Conservation (phyloP, 164 flowering plant species). For the Brasenia schreberi region DNA sequence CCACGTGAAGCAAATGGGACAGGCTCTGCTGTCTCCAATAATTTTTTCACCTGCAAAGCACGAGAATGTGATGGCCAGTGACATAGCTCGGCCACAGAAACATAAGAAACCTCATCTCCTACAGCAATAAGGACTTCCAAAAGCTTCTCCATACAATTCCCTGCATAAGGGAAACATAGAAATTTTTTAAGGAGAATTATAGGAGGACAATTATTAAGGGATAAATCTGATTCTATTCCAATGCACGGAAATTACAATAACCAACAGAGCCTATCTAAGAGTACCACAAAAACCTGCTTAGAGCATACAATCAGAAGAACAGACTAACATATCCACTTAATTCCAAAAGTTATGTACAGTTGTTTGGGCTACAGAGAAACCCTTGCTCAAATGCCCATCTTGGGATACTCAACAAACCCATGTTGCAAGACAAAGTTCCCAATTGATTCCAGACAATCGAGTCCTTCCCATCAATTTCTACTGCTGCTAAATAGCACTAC, state of each 20-base stretch:
- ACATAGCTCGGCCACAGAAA: conserved; percentile 79
- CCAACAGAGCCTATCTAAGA: background rate
- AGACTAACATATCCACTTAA: background rate
- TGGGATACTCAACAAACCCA: conserved; percentile 81
- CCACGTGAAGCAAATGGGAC: conserved; percentile 86
- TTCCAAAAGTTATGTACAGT: conserved; percentile 45
- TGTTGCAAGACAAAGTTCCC: conserved; percentile 86
- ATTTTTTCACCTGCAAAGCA: conserved; percentile 76
- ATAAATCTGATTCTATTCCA: too few species aligned
- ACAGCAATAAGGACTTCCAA: conserved; percentile 96
- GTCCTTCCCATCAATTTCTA: conserved; percentile 88
- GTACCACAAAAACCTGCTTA: background rate
- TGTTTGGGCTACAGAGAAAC: conserved; percentile 86
- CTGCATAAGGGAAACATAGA: conserved; percentile 23
- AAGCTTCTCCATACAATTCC: conserved; percentile 99
- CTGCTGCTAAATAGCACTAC: conserved; percentile 90
- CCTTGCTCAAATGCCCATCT: conserved; percentile 99
- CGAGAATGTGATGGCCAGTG: conserved; percentile 97
- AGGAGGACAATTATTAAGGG: too few species aligned
- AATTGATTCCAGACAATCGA: conserved; percentile 94
- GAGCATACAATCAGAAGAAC: background rate
- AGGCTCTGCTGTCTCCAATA: conserved; percentile 71
- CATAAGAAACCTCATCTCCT: conserved; percentile 91
- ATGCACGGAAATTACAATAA: too few species aligned
- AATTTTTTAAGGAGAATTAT: too few species aligned